A percentile compares a stretch with the other conserved stretches of the same genome.
Conservation (phyloP, 2,329 filamentous ascomycete genomes). For the Pseudogymnoascus destructans region DNA sequence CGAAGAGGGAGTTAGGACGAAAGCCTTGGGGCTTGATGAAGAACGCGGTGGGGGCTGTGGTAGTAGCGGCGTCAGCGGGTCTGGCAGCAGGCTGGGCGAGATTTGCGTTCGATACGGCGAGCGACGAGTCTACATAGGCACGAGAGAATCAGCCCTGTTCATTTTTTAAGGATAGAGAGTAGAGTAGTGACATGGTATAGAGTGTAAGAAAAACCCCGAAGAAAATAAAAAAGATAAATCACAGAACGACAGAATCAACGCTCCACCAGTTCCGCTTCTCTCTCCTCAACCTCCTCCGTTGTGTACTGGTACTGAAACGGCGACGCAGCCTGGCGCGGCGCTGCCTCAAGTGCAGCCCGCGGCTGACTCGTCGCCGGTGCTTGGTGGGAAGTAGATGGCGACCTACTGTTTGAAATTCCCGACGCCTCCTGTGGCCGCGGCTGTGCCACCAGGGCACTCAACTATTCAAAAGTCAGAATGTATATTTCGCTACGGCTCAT, state of each 20-base stretch:
- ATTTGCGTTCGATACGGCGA: constrained; percentile 20
- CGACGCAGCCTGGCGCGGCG: constrained; percentile 4
- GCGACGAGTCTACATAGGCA: constrained; percentile 23
- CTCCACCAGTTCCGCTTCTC: constrained; percentile 18
- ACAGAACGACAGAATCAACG: constrained; percentile 8
- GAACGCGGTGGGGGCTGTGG: constrained; percentile 14
- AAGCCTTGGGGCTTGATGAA: constrained; percentile 42
- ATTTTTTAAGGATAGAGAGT: constrained; percentile 11
- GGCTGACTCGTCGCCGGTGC: background rate
- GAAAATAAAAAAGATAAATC: background rate
- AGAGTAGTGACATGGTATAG: background rate
- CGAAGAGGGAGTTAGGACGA: constrained; percentile 48
- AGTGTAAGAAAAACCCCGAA: background rate
- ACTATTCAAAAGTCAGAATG: background rate
- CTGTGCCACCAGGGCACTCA: background rate
- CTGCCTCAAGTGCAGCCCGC: constrained; percentile 17
- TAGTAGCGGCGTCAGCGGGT: constrained; percentile 10
- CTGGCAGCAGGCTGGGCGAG: constrained; percentile 17
- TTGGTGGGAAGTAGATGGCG: background rate
- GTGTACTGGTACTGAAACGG: constrained; percentile 2
- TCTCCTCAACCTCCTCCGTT: constrained; percentile 20
- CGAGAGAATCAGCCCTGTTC: constrained; percentile 23
- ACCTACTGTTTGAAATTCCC: background rate
- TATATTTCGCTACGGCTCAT: background rate
- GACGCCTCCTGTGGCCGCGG: background rate